Percentiles rank a stretch among this genome's conserved stretches.
Evolutionary conservation across 306 rosid genomes (phyloP).

Genomic region (Dalbergia cultrata): DNA sequence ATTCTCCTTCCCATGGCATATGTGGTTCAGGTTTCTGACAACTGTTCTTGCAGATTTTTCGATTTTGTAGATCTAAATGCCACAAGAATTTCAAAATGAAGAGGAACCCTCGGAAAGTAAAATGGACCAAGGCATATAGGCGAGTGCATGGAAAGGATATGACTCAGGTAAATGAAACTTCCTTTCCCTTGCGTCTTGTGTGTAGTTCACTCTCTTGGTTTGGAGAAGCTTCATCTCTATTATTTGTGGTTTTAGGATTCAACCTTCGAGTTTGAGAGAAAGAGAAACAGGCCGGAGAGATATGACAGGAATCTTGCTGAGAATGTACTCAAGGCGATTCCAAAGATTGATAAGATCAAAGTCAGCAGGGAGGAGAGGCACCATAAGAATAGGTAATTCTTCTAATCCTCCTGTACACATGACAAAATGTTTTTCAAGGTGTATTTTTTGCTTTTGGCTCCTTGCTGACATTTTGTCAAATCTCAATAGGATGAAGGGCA

Average conservation of each 20-base stretch:
- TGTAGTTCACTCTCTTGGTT: neutral
- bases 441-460: slow-evolving; percentile 3
- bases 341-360: slow-evolving; percentile 78
- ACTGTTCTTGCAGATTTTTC: slow-evolving; percentile 62
- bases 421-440: neutral
- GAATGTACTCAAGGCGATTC: slow-evolving; percentile 72
- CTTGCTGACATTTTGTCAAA: slow-evolving; percentile 25
- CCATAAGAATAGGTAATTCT: slow-evolving; percentile 60
- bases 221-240: neutral
- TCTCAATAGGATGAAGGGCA: slow-evolving; percentile 63
- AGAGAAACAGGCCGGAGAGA: slow-evolving; percentile 87
- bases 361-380: slow-evolving; percentile 59
- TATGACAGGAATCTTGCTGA: slow-evolving; percentile 76
- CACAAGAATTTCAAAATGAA: slow-evolving; percentile 98
- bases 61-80: slow-evolving; percentile 91
- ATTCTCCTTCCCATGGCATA: neutral
- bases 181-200: neutral
- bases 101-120: slow-evolving; percentile 93
- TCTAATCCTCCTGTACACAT: slow-evolving; percentile 37
- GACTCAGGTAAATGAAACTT: slow-evolving; percentile 73
- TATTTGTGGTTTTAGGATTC: slow-evolving; percentile 61
- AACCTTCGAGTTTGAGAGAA: slow-evolving; percentile 93
- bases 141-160: slow-evolving; percentile 87
- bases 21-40: slow-evolving; percentile 18
- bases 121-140: slow-evolving; percentile 91